Base-by-base conservation (phyloP, 768 basidiomycete genomes). In the Inosperma sp. region DNA sequence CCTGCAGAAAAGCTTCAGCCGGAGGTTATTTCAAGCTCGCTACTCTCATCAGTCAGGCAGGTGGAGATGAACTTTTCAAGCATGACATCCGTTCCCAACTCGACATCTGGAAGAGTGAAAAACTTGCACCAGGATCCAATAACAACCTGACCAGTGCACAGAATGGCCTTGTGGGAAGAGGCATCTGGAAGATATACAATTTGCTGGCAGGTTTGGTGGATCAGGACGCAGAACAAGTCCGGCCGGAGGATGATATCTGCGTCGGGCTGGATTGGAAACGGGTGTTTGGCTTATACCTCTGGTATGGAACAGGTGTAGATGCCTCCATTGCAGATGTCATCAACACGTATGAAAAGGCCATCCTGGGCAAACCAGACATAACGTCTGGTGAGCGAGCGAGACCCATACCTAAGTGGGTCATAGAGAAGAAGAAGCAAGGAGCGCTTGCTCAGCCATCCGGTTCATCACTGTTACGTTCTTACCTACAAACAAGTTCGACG, bases 221-320 rank as follows among this genome's bases (percentile, higher is more conserved):
- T 52, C 77, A 80, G 53, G 65, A 81, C 5, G 72, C 84, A 8
- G 74, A 78, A 36, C 82, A 61, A 77, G 25, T 77, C 73, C 43
- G 74, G n/a, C 56, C 60, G 6, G 64, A 56, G 13, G 67, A 65
- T 21, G 61, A 80, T 49, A 72, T 96, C 4, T 73, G 82, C 14
- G 72, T 83, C 46, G 87, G 81, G 0, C 67, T 97, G 47, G 94
- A 96, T 63, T 99, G 96, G 96, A 94, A 93, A 65, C 82, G 93
- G 16, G 84, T 85, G 1, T 89, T 98, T 62, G 96, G 91, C 2
- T 69, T 97, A 36, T 84, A 85, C 54, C 70, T 98, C 26, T 99
- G 96, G 96, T 97, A 84, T 64, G 83, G 82, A 1, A 77, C 84
- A 35, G 76, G 81, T 3, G 74, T 91, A 56, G 79, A 88, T 52